Conservation (phyloP, 2,329 filamentous ascomycete genomes). For the Biscogniauxia marginata region DNA sequence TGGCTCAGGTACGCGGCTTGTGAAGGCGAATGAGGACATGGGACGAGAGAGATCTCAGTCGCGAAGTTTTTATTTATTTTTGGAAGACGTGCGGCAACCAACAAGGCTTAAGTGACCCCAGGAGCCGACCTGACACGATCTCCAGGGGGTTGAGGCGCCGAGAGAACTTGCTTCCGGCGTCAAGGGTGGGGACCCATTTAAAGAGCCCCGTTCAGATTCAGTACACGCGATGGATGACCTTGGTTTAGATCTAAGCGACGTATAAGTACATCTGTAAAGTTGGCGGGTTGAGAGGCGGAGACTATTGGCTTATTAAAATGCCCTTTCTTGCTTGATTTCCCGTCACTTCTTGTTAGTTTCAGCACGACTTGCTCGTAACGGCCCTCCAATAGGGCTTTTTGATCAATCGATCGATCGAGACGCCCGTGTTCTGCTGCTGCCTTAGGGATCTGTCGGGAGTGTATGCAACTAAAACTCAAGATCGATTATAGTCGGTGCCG, state of each 20-base stretch:
- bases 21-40: slow-evolving; percentile 8
- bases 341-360: slow-evolving; percentile 1
- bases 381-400: neutral
- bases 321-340: slow-evolving; percentile 4
- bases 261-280: too few species aligned
- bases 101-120: slow-evolving; percentile 2
- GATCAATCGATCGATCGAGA: slow-evolving; percentile 11
- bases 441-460: slow-evolving; percentile 2
- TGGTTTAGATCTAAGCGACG: too few species aligned
- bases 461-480: slow-evolving; percentile 8
- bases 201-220: slow-evolving; percentile 7
- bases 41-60: too few species aligned
- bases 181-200: neutral
- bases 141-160: slow-evolving; percentile 6
- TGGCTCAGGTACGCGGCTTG: neutral
- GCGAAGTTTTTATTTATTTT: neutral
- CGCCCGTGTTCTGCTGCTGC: neutral
- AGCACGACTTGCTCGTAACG: neutral
- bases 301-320: neutral
- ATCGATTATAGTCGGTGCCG: slow-evolving; percentile 13
- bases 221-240: too few species aligned
- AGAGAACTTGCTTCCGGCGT: neutral
- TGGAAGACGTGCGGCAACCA: neutral
- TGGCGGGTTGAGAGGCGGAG: neutral
- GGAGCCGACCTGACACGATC: slow-evolving; percentile 4